Percentiles rank a stretch among this genome's conserved stretches.
Conservation (phyloP, 352 stramenopile genomes). For the Globisporangium irregulare region DNA sequence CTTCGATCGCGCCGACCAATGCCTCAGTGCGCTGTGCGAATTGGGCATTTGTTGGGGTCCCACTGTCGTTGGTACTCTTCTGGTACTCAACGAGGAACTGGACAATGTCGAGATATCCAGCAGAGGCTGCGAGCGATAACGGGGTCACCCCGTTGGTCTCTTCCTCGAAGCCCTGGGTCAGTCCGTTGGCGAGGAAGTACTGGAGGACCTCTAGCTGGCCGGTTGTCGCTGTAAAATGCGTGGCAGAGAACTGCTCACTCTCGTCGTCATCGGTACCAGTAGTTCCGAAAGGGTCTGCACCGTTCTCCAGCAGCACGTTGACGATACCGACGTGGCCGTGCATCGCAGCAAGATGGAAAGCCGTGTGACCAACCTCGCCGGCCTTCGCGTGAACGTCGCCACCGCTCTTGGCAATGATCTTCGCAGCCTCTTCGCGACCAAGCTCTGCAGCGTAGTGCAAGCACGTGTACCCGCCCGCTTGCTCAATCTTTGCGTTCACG, state of each 20-base stretch:
- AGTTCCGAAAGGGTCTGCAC: slow-evolving; percentile 4
- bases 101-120: slow-evolving; percentile 2
- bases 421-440: slow-evolving; percentile 3
- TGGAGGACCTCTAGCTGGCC: slow-evolving; percentile 5
- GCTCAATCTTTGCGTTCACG: background rate
- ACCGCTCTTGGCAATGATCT: background rate
- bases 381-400: background rate
- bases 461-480: slow-evolving; percentile 1
- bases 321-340: slow-evolving; percentile 22
- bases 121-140: slow-evolving; percentile 9
- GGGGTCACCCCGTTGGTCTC: slow-evolving; percentile 9
- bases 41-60: background rate
- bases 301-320: slow-evolving; percentile 19
- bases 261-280: background rate
- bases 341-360: slow-evolving; percentile 26
- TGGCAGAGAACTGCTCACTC: background rate
- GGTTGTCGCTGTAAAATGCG: slow-evolving; percentile 7
- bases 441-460: slow-evolving; percentile 17
- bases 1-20: slow-evolving; percentile 6
- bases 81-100: slow-evolving; percentile 10
- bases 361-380: background rate
- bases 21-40: background rate
- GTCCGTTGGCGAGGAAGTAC: slow-evolving; percentile 1
- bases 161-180: slow-evolving; percentile 3
- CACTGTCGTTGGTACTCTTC: background rate